Base-by-base conservation (phyloP, 129 eudicot genomes). In the Logfia minima region DNA sequence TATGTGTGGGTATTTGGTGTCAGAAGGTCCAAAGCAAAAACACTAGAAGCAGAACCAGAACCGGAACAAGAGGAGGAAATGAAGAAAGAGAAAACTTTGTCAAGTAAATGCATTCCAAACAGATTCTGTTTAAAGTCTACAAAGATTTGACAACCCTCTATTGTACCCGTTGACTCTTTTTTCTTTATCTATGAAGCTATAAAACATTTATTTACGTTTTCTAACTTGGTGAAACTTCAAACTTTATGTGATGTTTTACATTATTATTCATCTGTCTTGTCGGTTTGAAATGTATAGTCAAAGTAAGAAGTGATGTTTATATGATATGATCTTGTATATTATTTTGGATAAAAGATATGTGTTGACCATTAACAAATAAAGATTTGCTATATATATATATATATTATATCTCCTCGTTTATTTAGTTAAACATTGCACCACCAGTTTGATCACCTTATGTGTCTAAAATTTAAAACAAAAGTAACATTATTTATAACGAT, bases 71-170 rank as follows among this genome's bases (percentile, higher is more conserved):
- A 80, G 59, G 84, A 79, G 41, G 86, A 79, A 77, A 76, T 66
- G 83, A 85, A 75, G 73, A 85, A 59, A 80, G 92, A 84, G 81
- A 88, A 83, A 74, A 81, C 73, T 17, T 68, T 80, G 59, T 86
- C 78, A 81, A 85, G 87, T 52, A 89, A 84, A 78, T 92, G 98
- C 76, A 79, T 92, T 28, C 96, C 96, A 31, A 81, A 75, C 70
- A 86, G 81, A 75, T 80, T 83, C 35, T 86, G 87, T 39, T 78
- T 83, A 66, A 80, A 85, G 75, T 70, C 63, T 28, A 66, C 81
- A 74, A 82, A 78, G 83, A 80, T 82, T 51, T 84, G 80, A 76
- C 65, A 32, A 52, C 26, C 28, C 73, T 66, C 2, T 64, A 11
- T 31, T 31, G 60, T 62, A 63, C 45, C 16, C 32, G 19, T 58